Evolutionary conservation across 129 eudicot species (phyloP), one percentile per base, ranked within the genome.

Genomic region (Centaurea solstitialis): DNA sequence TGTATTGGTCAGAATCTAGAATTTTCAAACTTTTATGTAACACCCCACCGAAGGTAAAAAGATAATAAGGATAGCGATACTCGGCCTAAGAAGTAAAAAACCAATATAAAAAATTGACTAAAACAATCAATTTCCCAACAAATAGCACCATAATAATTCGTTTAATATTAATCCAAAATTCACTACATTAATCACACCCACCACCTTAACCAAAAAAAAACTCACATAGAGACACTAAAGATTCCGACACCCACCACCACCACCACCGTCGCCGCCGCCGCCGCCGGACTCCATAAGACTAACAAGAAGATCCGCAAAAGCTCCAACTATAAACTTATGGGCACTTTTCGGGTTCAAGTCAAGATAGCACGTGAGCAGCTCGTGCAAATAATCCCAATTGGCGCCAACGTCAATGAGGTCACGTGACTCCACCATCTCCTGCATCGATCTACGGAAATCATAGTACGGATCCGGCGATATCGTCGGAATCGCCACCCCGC

Each of bases 351-450:
- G 99, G 76, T 93, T 95, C 59, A 95, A 74, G 0, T 91, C 76
- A 23, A 95, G 90, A 59, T 95, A 95, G 85, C 93, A 89, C 88
- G 82, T 78, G 73, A 95, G 93, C 2, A 95, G 92, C 86, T 95
- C 95, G 80, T 93, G 99, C 85, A 95, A 82, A 62, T 89, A 91
- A 24, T 91, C 97, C 97, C 98, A 93, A 11, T 85, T 84, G 41
- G 86, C 89, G 21, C 88, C 78, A 13, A 90, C 90, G 79, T 90
- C 96, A 20, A 59, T 73, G 17, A 88, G 67, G 50, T 81, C 95
- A 88, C 97, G 95, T 79, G 98, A 90, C 80, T 93, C 98, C 94
- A 96, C 98, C 99, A 96, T 96, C 75, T 96, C 98, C 81, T 96
- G 96, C 99, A 96, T 96, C 30, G 99, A 96, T 74, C 87, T 86